Conservation (phyloP, 257 asterid genomes). For the Penstemon newberryi region DNA sequence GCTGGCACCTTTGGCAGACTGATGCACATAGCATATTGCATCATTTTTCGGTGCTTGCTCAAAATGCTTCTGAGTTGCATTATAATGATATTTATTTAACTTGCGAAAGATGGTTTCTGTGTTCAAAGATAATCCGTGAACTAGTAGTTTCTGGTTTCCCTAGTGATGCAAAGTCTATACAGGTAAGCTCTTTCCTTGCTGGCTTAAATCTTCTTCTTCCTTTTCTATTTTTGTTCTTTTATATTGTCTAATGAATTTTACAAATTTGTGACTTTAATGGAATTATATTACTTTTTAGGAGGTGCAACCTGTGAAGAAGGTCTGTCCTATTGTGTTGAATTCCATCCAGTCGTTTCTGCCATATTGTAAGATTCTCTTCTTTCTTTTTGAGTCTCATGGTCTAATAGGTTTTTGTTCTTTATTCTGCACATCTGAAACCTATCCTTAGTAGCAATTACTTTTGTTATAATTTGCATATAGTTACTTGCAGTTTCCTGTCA, state of each 20-base stretch:
- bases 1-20: constrained; percentile 99
- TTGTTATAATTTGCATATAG: constrained; percentile 10
- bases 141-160: constrained; percentile 83
- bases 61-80: constrained; percentile 62
- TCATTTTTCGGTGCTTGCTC: constrained; percentile 76
- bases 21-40: constrained; percentile 77
- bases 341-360: constrained; percentile 79
- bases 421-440: not conserved
- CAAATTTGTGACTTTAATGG: too few species aligned
- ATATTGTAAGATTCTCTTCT: constrained; percentile 62
- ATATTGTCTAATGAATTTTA: too few species aligned
- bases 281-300: constrained; percentile 43
- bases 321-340: constrained; percentile 78
- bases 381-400: constrained; percentile 9
- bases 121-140: constrained; percentile 86
- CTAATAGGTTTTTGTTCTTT: not conserved
- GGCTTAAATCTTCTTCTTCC: constrained; percentile 20
- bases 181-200: constrained; percentile 45
- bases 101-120: constrained; percentile 95
- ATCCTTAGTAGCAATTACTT: not conserved
- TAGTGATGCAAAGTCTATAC: constrained; percentile 71
- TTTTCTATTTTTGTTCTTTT: constrained; percentile 19
- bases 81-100: constrained; percentile 76
- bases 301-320: constrained; percentile 88
- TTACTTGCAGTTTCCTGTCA: not conserved